Evolutionary conservation across 2,329 filamentous ascomycete genomes (phyloP).

Genomic region (Stagonosporopsis vannaccii): DNA sequence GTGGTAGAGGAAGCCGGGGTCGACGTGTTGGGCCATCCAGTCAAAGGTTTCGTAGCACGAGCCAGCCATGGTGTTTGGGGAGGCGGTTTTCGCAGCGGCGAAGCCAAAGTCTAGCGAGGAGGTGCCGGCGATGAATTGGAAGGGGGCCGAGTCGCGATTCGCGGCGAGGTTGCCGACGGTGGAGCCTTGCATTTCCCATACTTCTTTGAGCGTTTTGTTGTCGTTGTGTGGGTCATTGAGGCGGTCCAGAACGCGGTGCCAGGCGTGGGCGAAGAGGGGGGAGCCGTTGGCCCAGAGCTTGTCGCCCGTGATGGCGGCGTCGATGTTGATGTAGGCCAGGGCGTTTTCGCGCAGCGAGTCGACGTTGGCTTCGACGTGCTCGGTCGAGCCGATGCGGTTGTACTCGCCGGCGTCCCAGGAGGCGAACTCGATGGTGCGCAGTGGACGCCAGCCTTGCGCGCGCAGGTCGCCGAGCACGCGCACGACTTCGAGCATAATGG

Average conservation of each 20-base stretch:
- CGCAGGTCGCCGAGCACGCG: slow-evolving; percentile 83
- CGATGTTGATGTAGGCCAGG: slow-evolving; percentile 90
- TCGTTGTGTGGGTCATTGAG: slow-evolving; percentile 71
- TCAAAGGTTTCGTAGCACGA: slow-evolving; percentile 91
- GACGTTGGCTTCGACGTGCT: slow-evolving; percentile 88
- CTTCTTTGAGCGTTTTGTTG: slow-evolving; percentile 74
- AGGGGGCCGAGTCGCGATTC: slow-evolving; percentile 84
- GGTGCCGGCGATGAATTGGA: slow-evolving; percentile 88
- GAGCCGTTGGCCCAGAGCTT: slow-evolving; percentile 81
- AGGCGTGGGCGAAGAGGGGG: slow-evolving; percentile 76
- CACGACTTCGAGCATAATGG: slow-evolving; percentile 87
- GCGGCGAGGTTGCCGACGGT: slow-evolving; percentile 74
- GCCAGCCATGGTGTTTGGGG: slow-evolving; percentile 70
- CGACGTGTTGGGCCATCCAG: slow-evolving; percentile 81
- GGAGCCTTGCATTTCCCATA: slow-evolving; percentile 72
- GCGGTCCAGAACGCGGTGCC: slow-evolving; percentile 76
- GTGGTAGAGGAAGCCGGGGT: slow-evolving; percentile 86
- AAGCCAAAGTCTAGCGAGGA: slow-evolving; percentile 89
- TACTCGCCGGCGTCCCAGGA: slow-evolving; percentile 96
- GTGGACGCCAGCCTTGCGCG: slow-evolving; percentile 81
- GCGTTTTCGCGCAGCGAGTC: slow-evolving; percentile 75
- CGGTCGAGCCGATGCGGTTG: slow-evolving; percentile 91
- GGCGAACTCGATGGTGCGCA: slow-evolving; percentile 95
- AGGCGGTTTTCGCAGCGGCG: slow-evolving; percentile 34
- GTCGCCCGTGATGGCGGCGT: slow-evolving; percentile 77